Base-by-base conservation (phyloP, 306 rosid genomes). In the Ormosia semicastrata region DNA sequence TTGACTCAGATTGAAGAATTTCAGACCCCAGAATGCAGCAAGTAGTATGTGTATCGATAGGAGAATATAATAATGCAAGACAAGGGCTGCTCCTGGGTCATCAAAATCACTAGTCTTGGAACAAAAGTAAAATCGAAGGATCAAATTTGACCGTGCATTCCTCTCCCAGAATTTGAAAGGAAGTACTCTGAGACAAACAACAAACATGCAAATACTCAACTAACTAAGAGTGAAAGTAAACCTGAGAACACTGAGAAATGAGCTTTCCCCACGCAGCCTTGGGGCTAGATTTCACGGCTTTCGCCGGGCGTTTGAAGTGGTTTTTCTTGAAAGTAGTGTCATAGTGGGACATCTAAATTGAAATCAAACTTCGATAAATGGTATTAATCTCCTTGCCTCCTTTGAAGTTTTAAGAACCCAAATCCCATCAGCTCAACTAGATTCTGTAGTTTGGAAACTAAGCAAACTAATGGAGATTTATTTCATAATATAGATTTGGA, bases 231-330 rank as follows among this genome's bases (percentile, higher is more conserved):
- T 32, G 46, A 81, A 85, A 85, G 49, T 52, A 68, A 81, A 94
- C 98, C 98, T 88, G 93, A 40, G 95, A 81, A 84, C 60, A 88
- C 89, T 94, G 97, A 54, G 97, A 94, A 62, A 94, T 85, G 66
- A 94, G 97, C 85, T 87, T 93, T 73, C 94, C 98, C 98, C 98
- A 94, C 3, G 88, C 87, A 66, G 64, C 68, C 79, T 90, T 90
- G 44, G 86, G 85, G 73, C 53, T 71, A 1, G 79, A 67, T 64
- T 86, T 89, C 2, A 79, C 41, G 71, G 75, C 15, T 84, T 81
- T 90, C 49, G 47, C 64, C 0, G 89, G 24, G 34, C 96, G 92
- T 81, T 89, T 93, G n/a, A n/a, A n/a, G n/a, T n/a, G n/a, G n/a
- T n/a, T n/a, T n/a, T n/a, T n/a, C n/a, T n/a, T n/a, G n/a, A n/a